Percentiles rank a stretch among this genome's conserved stretches.
Evolutionary conservation across 805 yeast genomes (phyloP).

Genomic region (Kodamaea leandrae): DNA sequence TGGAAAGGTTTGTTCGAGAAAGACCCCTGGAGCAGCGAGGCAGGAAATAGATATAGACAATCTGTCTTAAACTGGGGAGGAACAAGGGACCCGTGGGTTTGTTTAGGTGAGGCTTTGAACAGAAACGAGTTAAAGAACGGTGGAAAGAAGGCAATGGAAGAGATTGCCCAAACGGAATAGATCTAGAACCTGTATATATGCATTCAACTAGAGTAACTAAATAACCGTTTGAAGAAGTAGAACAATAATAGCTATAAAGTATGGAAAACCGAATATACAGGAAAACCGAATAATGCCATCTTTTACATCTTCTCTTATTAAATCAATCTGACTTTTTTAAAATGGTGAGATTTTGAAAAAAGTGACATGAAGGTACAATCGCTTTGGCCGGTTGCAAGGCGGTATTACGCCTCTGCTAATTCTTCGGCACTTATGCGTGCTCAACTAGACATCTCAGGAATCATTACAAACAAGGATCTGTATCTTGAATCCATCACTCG

Average conservation of each 20-base stretch:
- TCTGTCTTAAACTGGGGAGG: conserved; percentile 92
- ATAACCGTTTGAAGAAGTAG: background rate
- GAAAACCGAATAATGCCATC: no score
- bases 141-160: conserved; percentile 66
- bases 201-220: background rate
- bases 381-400: background rate
- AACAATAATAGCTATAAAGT: no score
- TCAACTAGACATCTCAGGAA: conserved; percentile 23
- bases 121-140: conserved; percentile 60
- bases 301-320: no score
- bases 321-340: background rate
- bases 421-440: conserved; percentile 19
- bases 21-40: conserved; percentile 66
- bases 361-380: background rate
- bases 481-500: conserved; percentile 30
- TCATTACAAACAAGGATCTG: conserved; percentile 17
- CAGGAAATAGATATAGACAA: conserved; percentile 74
- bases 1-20: conserved; percentile 71
- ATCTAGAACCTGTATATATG: background rate
- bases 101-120: conserved; percentile 77
- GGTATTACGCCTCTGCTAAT: conserved; percentile 9
- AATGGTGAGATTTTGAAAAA: background rate
- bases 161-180: conserved; percentile 17
- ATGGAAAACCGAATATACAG: no score
- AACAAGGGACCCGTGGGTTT: conserved; percentile 80